Percentiles rank a stretch among this genome's conserved stretches.
Evolutionary conservation across 2,329 filamentous ascomycete genomes (phyloP).

Genomic region (Trichoderma guizhouense): DNA sequence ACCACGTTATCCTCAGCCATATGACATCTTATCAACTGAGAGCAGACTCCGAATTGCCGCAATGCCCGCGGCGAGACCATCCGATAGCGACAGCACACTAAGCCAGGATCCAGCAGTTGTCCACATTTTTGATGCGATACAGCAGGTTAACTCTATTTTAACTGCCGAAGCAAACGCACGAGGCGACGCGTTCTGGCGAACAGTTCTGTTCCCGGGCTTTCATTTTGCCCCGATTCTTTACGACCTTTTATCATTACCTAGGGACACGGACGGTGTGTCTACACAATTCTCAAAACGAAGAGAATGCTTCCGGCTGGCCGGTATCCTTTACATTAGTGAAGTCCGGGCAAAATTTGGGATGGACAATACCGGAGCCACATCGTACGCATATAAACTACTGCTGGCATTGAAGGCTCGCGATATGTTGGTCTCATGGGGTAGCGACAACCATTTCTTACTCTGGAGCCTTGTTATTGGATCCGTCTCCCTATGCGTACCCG

Average conservation of each 20-base stretch:
- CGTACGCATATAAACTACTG: background rate
- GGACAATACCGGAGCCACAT: constrained; percentile 1
- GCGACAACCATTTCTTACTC: background rate
- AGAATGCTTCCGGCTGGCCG: constrained; percentile 8
- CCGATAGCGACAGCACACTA: background rate
- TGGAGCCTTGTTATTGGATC: background rate
- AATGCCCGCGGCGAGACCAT: background rate
- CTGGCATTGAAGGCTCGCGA: background rate
- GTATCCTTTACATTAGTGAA: background rate
- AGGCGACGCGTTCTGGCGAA: background rate
- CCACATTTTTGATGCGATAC: background rate
- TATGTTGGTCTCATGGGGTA: background rate
- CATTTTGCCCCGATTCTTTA: background rate
- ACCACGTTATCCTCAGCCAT: constrained; percentile 8
- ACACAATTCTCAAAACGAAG: background rate
- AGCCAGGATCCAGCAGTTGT: background rate
- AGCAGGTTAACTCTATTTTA: background rate
- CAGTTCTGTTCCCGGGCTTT: background rate
- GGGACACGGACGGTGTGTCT: background rate
- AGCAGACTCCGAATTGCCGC: background rate
- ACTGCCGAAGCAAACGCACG: background rate
- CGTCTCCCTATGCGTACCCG: constrained; percentile 1
- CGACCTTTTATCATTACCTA: constrained; percentile 5
- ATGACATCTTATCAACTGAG: background rate
- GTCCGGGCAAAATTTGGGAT: constrained; percentile 4